These are phyloP conservation scores for Paraconiothyrium sp. DNA, from an alignment of 2,329 filamentous ascomycete species.

Conservation along the genomic window DNA sequence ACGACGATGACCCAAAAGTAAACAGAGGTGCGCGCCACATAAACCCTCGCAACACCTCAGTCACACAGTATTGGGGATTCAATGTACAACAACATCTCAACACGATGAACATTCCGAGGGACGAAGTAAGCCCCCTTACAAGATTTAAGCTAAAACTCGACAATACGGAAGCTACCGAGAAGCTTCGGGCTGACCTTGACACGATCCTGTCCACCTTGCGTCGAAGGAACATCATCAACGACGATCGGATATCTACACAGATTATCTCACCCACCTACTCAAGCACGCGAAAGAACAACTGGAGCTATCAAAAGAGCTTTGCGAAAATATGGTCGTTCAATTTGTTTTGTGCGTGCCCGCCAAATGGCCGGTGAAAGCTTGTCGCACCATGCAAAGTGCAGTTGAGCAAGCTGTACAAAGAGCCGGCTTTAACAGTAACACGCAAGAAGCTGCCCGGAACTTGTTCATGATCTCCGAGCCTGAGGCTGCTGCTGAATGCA, in stretches of 20 bases:
- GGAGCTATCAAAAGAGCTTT: constrained; percentile 9
- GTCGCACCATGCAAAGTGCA: constrained; percentile 28
- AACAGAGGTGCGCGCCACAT: not conserved
- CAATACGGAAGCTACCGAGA: constrained; percentile 15
- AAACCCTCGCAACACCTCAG: not conserved
- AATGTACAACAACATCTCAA: constrained; percentile 23
- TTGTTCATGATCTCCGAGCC: constrained; percentile 34
- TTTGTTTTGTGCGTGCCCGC: constrained; percentile 32
- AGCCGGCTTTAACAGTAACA: constrained; percentile 18
- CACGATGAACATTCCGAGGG: constrained; percentile 16
- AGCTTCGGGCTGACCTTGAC: constrained; percentile 8
- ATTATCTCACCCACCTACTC: constrained; percentile 27
- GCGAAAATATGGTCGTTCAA: constrained; percentile 16
- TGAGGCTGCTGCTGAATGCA: constrained; percentile 31
- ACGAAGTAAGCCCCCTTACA: constrained; percentile 16
- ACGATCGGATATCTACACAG: constrained; percentile 20
- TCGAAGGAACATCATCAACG: constrained; percentile 17
- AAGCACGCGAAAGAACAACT: constrained; percentile 20
- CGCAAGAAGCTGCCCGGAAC: constrained; percentile 16
- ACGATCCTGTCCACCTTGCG: constrained; percentile 16
- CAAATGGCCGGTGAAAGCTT: constrained; percentile 29
- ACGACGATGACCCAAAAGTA: not conserved
- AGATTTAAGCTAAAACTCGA: constrained; percentile 27
- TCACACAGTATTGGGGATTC: constrained; percentile 24
- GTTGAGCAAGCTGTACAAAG: constrained; percentile 24